These are phyloP conservation scores for Neoconidiobolus thromboides DNA, from an alignment of 371 early-diverging fungal genomes.

Conservation along the genomic window DNA sequence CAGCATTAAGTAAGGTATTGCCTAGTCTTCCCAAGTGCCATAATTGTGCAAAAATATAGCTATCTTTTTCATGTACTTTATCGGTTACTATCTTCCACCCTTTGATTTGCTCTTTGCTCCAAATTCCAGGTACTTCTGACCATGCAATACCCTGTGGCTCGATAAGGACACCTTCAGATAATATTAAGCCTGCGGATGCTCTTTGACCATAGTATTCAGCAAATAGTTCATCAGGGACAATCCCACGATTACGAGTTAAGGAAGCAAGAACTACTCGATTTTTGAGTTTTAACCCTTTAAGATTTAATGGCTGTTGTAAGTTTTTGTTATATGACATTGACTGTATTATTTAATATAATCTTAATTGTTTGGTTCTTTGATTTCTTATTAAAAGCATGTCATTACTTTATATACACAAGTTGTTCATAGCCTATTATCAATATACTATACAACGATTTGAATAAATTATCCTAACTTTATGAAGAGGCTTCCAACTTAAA, in stretches of 20 bases:
- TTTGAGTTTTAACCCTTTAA: conserved; percentile 13
- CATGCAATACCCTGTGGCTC: conserved; percentile 49
- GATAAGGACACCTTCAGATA: conserved; percentile 67
- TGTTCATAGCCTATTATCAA: too few species aligned
- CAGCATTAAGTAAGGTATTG: background rate
- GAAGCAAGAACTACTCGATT: conserved; percentile 35
- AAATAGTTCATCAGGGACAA: conserved; percentile 20
- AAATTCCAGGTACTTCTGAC: conserved; percentile 52
- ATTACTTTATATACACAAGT: too few species aligned
- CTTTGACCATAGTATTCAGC: conserved; percentile 34
- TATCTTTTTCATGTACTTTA: conserved; percentile 37
- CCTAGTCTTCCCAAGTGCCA: conserved; percentile 54
- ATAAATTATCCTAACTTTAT: too few species aligned
- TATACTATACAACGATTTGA: too few species aligned
- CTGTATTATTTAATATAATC: too few species aligned
- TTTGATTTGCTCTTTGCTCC: conserved; percentile 50
- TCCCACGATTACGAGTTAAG: conserved; percentile 22
- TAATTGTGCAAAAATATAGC: conserved; percentile 47
- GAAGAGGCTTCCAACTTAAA: too few species aligned
- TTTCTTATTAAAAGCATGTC: too few species aligned
- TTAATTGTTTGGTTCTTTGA: too few species aligned
- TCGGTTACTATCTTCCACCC: conserved; percentile 34
- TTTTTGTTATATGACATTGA: background rate
- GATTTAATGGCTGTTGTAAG: background rate
- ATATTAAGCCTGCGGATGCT: conserved; percentile 38